Evolutionary conservation across 441 rosid genomes (phyloP).

Genomic region (Lepidium campestre): DNA sequence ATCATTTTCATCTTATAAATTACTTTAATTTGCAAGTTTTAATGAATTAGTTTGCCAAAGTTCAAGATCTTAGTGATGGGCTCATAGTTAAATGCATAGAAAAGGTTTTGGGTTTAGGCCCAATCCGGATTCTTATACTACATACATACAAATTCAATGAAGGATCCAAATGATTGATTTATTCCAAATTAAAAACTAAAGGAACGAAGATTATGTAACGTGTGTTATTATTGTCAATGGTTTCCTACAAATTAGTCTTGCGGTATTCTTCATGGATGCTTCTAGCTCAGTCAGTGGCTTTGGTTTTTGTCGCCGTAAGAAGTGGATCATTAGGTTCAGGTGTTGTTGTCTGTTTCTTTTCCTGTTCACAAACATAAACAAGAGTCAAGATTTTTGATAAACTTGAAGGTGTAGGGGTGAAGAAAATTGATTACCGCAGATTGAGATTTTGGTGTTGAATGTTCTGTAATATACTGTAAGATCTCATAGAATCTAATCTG

Average conservation of each 20-base stretch:
- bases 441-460: conserved; percentile 58
- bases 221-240: not conserved
- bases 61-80: too few relatives aligned
- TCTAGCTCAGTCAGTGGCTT: not conserved
- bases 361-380: not conserved
- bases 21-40: not conserved
- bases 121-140: not conserved
- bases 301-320: not conserved
- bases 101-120: not conserved
- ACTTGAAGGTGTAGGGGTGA: not conserved
- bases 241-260: not conserved
- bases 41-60: too few relatives aligned
- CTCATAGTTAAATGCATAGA: not conserved
- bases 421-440: conserved; percentile 42
- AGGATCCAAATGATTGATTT: not conserved
- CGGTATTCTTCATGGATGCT: not conserved
- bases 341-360: not conserved
- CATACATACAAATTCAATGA: not conserved
- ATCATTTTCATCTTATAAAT: not conserved
- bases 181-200: not conserved
- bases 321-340: conserved; percentile 3
- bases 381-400: too few relatives aligned
- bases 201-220: not conserved
- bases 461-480: conserved; percentile 68
- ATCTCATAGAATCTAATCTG: conserved; percentile 79